Base-by-base conservation (phyloP, 2,329 filamentous ascomycete species). In the Aspergillus arachidicola region DNA sequence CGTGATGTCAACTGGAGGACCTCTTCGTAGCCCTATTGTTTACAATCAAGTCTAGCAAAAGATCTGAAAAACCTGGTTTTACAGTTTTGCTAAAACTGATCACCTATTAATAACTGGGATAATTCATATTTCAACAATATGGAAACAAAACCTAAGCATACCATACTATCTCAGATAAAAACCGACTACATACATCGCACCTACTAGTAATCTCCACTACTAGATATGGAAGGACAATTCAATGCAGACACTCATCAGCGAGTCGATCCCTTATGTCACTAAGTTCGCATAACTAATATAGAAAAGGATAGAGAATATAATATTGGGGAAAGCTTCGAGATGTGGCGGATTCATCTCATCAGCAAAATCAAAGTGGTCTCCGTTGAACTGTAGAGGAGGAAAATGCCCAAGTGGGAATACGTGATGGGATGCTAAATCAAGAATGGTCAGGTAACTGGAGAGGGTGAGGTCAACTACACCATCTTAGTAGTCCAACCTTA, bases 1-100 rank as follows among this genome's bases (percentile, higher is more conserved):
- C 58, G 64, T 76, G 73, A 71, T 34, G 26, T 6, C 7, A 19
- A 34, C n/a, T n/a, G 14, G n/a, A 26, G 9, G 7, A 38, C 5
- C 12, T 36, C 6, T 43, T 2, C 30, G 23, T n/a, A 19, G 32
- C 21, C 62, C 50, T 64, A n/a, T 26, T 14, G 14, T 59, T n/a
- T 59, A 21, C 36, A 10, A 10, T 34, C 16, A 10, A 6, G 43
- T 21, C 23, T 28, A 16, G 21, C 23, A 48, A 16, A 46, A 26
- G 21, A 26, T 16, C 6, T 28, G 4, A 23, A 46, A 0, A 46
- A 14, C 11, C 9, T 21, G 10, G 6, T 48, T 28, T 21, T 48
- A 28, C 11, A 11, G 23, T 19, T 48, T 48, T 16, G 12, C 1
- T 14, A 19, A 9, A 6, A 26, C 2, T 4, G 1, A 1, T 14